phyloP scores from a whole-genome alignment of 2,329 filamentous ascomycete genomes.

The Beauveria bassiana region DNA sequence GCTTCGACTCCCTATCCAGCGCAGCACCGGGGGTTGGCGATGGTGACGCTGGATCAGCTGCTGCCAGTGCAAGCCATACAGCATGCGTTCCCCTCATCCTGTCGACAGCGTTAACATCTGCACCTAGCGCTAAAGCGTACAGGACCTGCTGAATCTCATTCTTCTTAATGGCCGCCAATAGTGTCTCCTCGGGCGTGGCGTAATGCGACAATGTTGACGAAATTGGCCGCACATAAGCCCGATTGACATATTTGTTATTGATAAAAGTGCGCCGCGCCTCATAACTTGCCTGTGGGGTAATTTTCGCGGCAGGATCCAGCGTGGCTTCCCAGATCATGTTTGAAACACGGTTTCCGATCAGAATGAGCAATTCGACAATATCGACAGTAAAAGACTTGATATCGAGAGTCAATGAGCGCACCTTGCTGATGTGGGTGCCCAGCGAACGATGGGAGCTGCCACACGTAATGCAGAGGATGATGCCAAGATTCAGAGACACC shows the following conservation, averaged over 20 bases:
- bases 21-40: conserved; percentile 39
- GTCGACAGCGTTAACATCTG: conserved; percentile 81
- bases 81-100: conserved; percentile 82
- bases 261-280: conserved; percentile 94
- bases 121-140: conserved; percentile 77
- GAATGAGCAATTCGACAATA: conserved; percentile 86
- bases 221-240: conserved; percentile 70
- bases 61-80: conserved; percentile 83
- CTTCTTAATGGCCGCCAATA: conserved; percentile 88
- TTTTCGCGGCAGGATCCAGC: conserved; percentile 67
- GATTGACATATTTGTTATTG: conserved; percentile 86
- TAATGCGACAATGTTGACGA: conserved; percentile 70
- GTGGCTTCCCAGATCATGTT: conserved; percentile 96
- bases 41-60: conserved; percentile 82
- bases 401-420: conserved; percentile 89
- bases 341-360: conserved; percentile 87
- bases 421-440: conserved; percentile 95
- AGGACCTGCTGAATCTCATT: conserved; percentile 93
- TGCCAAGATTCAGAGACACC: conserved; percentile 97
- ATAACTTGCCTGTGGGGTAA: conserved; percentile 66
- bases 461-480: conserved; percentile 95
- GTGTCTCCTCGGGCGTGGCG: conserved; percentile 72
- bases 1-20: conserved; percentile 39
- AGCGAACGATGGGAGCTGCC: conserved; percentile 94
- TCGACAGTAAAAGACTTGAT: conserved; percentile 95